Conservation (phyloP, 2,329 filamentous ascomycete genomes). For the Aaosphaeria pasadenensis region DNA sequence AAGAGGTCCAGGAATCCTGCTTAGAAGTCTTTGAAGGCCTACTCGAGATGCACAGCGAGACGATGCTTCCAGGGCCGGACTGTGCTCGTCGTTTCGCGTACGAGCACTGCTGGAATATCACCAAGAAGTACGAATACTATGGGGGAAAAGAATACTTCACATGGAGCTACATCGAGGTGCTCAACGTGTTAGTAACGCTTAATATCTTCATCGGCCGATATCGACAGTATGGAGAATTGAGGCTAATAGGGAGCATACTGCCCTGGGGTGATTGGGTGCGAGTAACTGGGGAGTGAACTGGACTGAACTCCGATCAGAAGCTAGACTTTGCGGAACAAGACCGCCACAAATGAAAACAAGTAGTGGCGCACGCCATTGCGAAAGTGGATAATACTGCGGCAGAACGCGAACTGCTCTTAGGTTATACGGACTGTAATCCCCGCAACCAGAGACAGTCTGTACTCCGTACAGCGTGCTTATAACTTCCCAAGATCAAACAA, state of each 20-base stretch:
- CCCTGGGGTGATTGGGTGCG: constrained; percentile 14
- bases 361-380: no score
- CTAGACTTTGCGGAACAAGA: no score
- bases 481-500: no score
- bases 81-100: constrained; percentile 4
- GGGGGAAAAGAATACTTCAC: constrained; percentile 17
- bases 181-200: constrained; percentile 22
- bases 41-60: background rate
- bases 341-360: no score
- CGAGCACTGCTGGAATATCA: constrained; percentile 18
- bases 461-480: no score
- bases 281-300: background rate
- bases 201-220: constrained; percentile 29
- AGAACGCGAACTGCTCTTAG: no score
- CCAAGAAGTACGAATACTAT: constrained; percentile 2
- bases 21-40: background rate
- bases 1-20: background rate
- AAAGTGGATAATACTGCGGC: no score
- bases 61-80: background rate
- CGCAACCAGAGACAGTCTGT: no score
- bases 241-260: constrained; percentile 17
- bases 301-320: background rate
- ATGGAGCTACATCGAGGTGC: constrained; percentile 15
- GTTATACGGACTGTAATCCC: no score
- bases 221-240: constrained; percentile 21